Evolutionary conservation across 2,329 filamentous ascomycete species (phyloP), one percentile per base, ranked within the genome.

Genomic region (Alternaria ethzedia): DNA sequence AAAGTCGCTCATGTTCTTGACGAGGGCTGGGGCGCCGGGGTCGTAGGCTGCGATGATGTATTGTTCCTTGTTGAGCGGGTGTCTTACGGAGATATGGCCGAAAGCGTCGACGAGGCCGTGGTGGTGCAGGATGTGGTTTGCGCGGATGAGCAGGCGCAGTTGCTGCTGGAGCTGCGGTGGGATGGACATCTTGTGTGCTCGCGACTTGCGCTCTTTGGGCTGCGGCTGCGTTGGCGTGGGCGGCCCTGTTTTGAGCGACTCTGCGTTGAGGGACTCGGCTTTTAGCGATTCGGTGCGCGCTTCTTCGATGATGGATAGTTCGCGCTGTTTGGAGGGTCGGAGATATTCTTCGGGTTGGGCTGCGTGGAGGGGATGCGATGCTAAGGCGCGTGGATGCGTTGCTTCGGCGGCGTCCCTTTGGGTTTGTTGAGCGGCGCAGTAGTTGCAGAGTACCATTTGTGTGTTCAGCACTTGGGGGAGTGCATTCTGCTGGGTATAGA

Each of bases 71-170:
- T 84, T 78, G n/a, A 69, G 36, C 0, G 85, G 84, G 64, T 86
- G 80, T 2, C 86, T 79, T 25, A 86, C 73, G 4, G 85, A 86
- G 20, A 87, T 76, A 64, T 87, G 85, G 21, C 86, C 85, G 67
- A 84, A 87, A 3, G 83, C 85, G 59, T 87, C 86, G 32, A 87
- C 76, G 13, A 87, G 81, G 54, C 73, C 73, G 30, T 86, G 80
- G 50, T 84, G 73, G 69, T 86, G 83, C 0, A 87, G 80, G 51
- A 87, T 86, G 69, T 86, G 84, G 63, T 82, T 81, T 54, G 69
- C 71, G 36, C 71, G 71, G 17, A 74, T 73, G 28, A 74, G 60
- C 30, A 74, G 59, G 36, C 71, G 70, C 44, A 74, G 64, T 11
- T 63, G 59, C 41, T 71, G 66, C 10, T 65, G 65, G 21, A 74